Conservation (phyloP, 371 early-diverging fungal species). For the Mucor piriformis region DNA sequence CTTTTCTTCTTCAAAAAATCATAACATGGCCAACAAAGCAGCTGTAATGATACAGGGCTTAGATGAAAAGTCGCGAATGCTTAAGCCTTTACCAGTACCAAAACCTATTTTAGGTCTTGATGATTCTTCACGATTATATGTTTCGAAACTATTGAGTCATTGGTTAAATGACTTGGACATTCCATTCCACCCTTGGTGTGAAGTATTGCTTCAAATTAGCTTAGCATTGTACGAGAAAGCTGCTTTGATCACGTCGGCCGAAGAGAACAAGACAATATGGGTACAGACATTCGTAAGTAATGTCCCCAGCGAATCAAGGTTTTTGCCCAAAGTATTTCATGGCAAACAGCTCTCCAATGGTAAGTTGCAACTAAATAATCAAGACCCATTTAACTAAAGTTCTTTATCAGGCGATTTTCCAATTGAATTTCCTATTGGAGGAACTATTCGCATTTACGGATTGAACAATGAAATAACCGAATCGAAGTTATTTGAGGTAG, state of each 20-base stretch:
- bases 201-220: conserved; percentile 14
- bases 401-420: not conserved
- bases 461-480: conserved; percentile 14
- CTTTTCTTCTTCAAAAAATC: no score
- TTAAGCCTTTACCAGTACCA: conserved; percentile 7
- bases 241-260: not conserved
- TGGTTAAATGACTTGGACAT: conserved; percentile 28
- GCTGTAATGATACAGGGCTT: not conserved
- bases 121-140: conserved; percentile 34
- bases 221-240: conserved; percentile 12
- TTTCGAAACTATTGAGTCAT: conserved; percentile 22
- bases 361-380: not conserved
- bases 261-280: conserved; percentile 6
- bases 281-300: conserved; percentile 15
- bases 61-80: not conserved
- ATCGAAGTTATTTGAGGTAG: not conserved
- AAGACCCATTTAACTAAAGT: not conserved
- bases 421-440: conserved; percentile 16
- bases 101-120: conserved; percentile 18
- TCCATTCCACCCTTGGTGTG: conserved; percentile 24
- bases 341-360: conserved; percentile 20
- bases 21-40: no score
- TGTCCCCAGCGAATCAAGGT: conserved; percentile 26
- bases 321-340: conserved; percentile 24
- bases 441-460: conserved; percentile 23